phyloP scores from a whole-genome alignment of 2,329 filamentous ascomycete species.

The Fusarium sp. region DNA sequence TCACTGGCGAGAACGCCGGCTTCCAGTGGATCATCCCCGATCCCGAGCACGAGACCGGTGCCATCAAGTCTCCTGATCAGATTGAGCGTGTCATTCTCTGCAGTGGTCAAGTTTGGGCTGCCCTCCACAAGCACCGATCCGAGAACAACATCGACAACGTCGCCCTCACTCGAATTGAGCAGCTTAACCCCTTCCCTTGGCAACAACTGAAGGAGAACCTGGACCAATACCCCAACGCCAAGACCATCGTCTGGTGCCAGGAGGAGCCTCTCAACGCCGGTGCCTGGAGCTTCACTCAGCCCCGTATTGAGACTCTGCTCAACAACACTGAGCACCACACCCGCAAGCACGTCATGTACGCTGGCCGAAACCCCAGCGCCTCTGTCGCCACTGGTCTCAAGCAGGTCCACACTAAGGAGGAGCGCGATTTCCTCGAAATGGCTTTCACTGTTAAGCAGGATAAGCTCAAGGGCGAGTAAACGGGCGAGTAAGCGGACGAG shows the following conservation, averaged over 20 bases:
- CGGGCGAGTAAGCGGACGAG: conserved; percentile 65
- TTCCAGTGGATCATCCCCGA: conserved; percentile 98
- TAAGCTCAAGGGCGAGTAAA: conserved; percentile 77
- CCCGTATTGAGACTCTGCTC: conserved; percentile 94
- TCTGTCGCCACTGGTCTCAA: conserved; percentile 95
- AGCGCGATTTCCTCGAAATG: conserved; percentile 81
- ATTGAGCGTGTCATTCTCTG: conserved; percentile 96
- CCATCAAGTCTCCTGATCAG: conserved; percentile 83
- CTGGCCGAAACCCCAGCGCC: conserved; percentile 91
- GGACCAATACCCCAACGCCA: conserved; percentile 95
- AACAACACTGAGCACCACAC: conserved; percentile 94
- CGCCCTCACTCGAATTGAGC: conserved; percentile 95
- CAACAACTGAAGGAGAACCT: conserved; percentile 96
- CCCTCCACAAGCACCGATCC: conserved; percentile 90
- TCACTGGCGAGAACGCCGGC: conserved; percentile 84
- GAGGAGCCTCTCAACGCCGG: conserved; percentile 98
- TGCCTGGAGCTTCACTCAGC: conserved; percentile 97
- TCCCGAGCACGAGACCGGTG: conserved; percentile 80
- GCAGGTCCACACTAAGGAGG: conserved; percentile 89
- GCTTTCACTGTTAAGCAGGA: conserved; percentile 75
- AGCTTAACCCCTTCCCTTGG: conserved; percentile 99
- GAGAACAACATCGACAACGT: conserved; percentile 89
- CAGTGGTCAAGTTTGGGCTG: conserved; percentile 92
- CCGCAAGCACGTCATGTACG: conserved; percentile 96
- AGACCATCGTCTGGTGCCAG: conserved; percentile 97